Base-by-base conservation (phyloP, 176 grass and related monocot genomes). In the Eragrostis nindensis region DNA sequence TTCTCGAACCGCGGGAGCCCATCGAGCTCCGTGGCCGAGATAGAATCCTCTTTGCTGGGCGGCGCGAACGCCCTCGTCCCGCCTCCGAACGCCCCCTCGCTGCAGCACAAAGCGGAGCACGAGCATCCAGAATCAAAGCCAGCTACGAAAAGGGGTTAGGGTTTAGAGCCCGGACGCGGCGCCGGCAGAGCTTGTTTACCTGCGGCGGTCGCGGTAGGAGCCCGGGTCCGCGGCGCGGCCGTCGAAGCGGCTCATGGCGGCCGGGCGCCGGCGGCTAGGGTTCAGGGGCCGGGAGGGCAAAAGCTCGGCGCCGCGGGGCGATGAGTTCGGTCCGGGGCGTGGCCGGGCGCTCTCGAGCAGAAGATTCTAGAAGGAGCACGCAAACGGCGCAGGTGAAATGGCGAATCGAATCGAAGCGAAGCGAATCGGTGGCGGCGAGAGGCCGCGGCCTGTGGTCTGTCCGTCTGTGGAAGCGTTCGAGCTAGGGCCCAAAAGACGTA, bases 1-100 rank as follows among this genome's bases (percentile, higher is more conserved):
- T 99, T 99, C 68, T 95, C 96, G 71, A 95, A 99, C 12, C 85
- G 89, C 21, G 90, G 88, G 82, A 99, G 83, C 76, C 88, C 96
- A 42, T 99, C 92, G 56, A 99, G 84, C 40, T 91, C 96, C 18
- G 94, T 76, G 59, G 84, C 80, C 0, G 79, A 76, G 12, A 71
- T 60, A 26, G 86, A 66, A 36, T 95, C 88, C 21, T 66, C 86
- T 38, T 77, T 94, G 30, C 87, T 83, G 26, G 92, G 82, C 73
- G 91, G 48, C 25, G 83, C 78, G 78, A 89, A 89, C 57, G 88
- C 88, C 83, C 83, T 86, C 67, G 88, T 86, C 79, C 88, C 88
- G 50, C 83, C 88, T 2, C 88, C 88, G 24, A 90, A 90, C 49
- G 83, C 88, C 47, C 83, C 92, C 68, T 91, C 92, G 29, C 96